A percentile compares a stretch with the other conserved stretches of the same genome.
These are phyloP conservation scores for Mycocentrospora acerina DNA, from an alignment of 2,329 filamentous ascomycete genomes.

Conservation along the genomic window DNA sequence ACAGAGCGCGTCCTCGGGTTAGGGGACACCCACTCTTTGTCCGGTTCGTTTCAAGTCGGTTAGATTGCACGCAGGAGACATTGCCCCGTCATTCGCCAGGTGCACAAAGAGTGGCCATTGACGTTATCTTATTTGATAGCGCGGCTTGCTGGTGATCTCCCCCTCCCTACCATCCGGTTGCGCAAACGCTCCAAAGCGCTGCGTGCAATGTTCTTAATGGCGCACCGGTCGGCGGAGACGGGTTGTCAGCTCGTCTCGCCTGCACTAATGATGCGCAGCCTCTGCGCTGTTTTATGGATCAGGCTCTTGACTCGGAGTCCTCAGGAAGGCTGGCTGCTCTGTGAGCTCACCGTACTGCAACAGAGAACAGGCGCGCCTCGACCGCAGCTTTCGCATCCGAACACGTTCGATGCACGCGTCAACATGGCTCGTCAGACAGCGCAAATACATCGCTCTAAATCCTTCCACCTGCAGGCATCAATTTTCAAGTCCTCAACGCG, in stretches of 20 bases:
- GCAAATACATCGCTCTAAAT: too few relatives aligned
- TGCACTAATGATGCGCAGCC: too few relatives aligned
- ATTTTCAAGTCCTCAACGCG: neutral
- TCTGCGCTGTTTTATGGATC: too few relatives aligned
- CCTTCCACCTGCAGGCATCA: too few relatives aligned
- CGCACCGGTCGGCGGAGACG: too few relatives aligned
- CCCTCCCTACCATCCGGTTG: slow-evolving; percentile 9
- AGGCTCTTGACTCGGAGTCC: too few relatives aligned
- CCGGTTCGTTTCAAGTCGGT: slow-evolving; percentile 34
- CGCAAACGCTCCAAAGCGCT: slow-evolving; percentile 6
- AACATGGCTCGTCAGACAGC: too few relatives aligned
- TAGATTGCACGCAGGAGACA: slow-evolving; percentile 34
- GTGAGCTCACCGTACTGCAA: neutral
- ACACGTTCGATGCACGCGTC: too few relatives aligned
- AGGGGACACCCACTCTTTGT: slow-evolving; percentile 16
- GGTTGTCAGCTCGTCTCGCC: too few relatives aligned
- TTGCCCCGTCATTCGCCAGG: slow-evolving; percentile 27
- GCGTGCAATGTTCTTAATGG: slow-evolving; percentile 8
- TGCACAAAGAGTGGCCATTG: slow-evolving; percentile 19
- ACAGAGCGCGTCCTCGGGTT: slow-evolving; percentile 11
- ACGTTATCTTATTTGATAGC: slow-evolving; percentile 21
- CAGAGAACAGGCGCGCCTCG: slow-evolving; percentile 4
- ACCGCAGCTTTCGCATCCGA: neutral
- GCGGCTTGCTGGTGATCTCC: slow-evolving; percentile 21
- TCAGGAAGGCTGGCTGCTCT: neutral